A percentile compares a stretch with the other conserved stretches of the same genome.
Conservation (phyloP, 1,284 basidiomycete species). For the Laetiporus sulphureus region DNA sequence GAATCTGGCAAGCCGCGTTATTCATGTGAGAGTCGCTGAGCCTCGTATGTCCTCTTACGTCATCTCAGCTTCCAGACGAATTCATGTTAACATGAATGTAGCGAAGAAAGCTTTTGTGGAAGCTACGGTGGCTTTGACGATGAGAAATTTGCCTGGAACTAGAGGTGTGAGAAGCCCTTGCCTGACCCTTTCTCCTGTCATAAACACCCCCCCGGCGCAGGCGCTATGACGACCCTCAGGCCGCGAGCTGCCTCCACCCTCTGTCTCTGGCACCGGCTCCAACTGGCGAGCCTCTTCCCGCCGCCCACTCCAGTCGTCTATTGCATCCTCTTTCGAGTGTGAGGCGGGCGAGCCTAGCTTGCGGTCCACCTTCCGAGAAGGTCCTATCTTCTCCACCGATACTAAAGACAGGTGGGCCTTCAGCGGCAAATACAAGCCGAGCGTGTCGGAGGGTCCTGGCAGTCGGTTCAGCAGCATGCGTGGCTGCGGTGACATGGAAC, state of each 20-base stretch:
- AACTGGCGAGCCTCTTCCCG: conserved; percentile 69
- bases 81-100: no score
- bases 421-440: conserved; percentile 65
- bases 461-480: conserved; percentile 47
- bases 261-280: conserved; percentile 47
- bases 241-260: conserved; percentile 37
- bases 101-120: conserved; percentile 63
- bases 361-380: no score
- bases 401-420: conserved; percentile 70
- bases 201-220: conserved; percentile 53
- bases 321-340: no score
- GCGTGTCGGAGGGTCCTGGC: conserved; percentile 32
- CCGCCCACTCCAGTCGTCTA: conserved; percentile 30
- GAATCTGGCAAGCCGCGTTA: conserved; percentile 71
- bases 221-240: conserved; percentile 47
- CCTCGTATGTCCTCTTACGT: conserved; percentile 70
- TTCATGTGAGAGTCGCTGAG: conserved; percentile 94
- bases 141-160: conserved; percentile 70
- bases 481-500: conserved; percentile 48
- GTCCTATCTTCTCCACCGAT: conserved; percentile 64
- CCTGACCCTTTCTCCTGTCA: conserved; percentile 56
- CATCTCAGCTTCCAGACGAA: no score
- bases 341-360: no score
- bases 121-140: conserved; percentile 48
- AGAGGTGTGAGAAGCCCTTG: conserved; percentile 87